Evolutionary conservation across 352 stramenopile genomes (phyloP), one percentile per base, ranked within the genome.

Genomic region (Lagenidium giganteum): DNA sequence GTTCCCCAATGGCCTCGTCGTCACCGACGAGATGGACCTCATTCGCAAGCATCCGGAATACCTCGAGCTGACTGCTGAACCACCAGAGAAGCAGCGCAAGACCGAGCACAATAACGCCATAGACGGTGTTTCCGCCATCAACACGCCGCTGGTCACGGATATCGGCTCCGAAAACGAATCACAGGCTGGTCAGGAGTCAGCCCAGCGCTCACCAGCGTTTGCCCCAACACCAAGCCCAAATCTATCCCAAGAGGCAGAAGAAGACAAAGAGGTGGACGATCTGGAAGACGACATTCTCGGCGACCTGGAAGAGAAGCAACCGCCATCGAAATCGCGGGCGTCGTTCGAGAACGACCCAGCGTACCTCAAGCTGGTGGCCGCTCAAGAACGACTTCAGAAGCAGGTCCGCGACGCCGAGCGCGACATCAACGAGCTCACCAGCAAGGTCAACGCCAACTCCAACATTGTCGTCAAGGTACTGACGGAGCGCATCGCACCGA

Each of bases 381-480:
- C 71, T n/a, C 67, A 69, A 30, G 77, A 87, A 40, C 61, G 68
- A 13, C 48, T 89, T 34, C 67, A 86, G 26, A 89, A 88, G 50
- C 73, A 72, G 14, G 39, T 90, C 36, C 68, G 67, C 5, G 80
- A 93, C 26, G 57, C 70, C 3, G 72, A 91, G 4, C 68, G 75
- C 21, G 73, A 87, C 12, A 66, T 86, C 14, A 83, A 51, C 41
- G 78, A 87, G 16, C 67, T 84, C 27, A 64, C 54, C 4, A 60
- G 62, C 36, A 87, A 87, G 47, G 66, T 91, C 16, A 64, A 83
- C 36, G 69, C 73, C 30, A 88, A 85, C 50, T 69, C 75, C 17
- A 91, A 91, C 59, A 83, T 87, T 32, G 65, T 91, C 44, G 78
- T 91, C 51, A 91, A 87, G 78, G 76, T 88, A 24, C 17, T n/a